Base-by-base conservation (phyloP, 495 filamentous ascomycete species). In the Endocarpon pusillum region DNA sequence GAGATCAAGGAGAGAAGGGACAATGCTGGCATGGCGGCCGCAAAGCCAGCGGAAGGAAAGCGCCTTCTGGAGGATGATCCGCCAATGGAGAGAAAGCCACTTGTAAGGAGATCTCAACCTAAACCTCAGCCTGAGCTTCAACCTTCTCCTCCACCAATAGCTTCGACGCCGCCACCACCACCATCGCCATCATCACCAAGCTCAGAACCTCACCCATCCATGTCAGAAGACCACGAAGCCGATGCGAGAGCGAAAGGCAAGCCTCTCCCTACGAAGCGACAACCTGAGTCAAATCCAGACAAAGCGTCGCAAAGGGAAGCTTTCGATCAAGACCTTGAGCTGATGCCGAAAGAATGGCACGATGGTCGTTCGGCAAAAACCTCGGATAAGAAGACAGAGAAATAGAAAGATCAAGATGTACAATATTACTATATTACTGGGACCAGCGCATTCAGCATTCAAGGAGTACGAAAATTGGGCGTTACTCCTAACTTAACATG, bases 291-390 rank as follows among this genome's bases (percentile, higher is more conserved):
- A n/a, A n/a, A 31, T 15, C 5, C 28, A 5, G 12, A n/a, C 28
- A 38, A 43, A 20, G 42, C 30, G 9, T 30, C 14, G 15, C 28
- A 37, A 10, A 37, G 34, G 15, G 33, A 40, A 28, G 28, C 31
- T 8, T 12, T 22, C 17, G 32, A 53, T 28, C 63, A 68, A 44
- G 52, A 46, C 30, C 65, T 61, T 2, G 44, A 46, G 17, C 38
- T 69, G 32, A 43, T 71, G 15, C 61, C 68, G 34, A 71, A 69
- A 52, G 62, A 61, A 27, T 48, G 49, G 28, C 58, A 63, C 46
- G 62, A 71, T 45, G 53, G 55, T n/a, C 52, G 56, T 36, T 38
- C 39, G 29, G 47, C 52, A 43, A 53, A 43, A 36, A 15, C 45
- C 37, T 40, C 37, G 36, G 26, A 38, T 33, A 29, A 42, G 39